These are phyloP conservation scores for Barnettozyma populi DNA, from an alignment of 805 yeast genomes.

Conservation along the genomic window DNA sequence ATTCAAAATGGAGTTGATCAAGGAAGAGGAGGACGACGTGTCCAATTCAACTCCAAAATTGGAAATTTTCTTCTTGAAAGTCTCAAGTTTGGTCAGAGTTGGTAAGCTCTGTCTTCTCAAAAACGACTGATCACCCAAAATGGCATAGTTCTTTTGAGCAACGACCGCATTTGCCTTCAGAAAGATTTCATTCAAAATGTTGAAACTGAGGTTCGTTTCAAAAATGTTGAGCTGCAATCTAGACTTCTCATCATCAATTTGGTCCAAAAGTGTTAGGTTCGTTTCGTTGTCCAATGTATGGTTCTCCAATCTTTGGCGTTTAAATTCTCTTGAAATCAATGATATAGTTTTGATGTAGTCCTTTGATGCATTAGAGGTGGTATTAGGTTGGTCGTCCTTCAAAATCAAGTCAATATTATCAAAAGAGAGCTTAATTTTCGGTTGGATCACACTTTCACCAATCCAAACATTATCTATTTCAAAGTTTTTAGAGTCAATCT, in stretches of 20 bases:
- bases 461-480: constrained; percentile 74
- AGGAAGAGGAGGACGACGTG: constrained; percentile 62
- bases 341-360: constrained; percentile 62
- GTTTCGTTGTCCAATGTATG: constrained; percentile 39
- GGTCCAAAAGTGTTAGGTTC: constrained; percentile 63
- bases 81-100: constrained; percentile 70
- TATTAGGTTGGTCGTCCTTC: constrained; percentile 15
- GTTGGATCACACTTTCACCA: constrained; percentile 63
- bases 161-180: constrained; percentile 79
- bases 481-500: constrained; percentile 64
- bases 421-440: constrained; percentile 53
- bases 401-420: constrained; percentile 52
- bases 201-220: constrained; percentile 49
- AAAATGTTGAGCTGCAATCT: constrained; percentile 68
- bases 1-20: constrained; percentile 63
- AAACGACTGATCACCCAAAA: constrained; percentile 74
- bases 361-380: constrained; percentile 48
- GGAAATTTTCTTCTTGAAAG: constrained; percentile 66
- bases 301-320: constrained; percentile 59
- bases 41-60: constrained; percentile 66
- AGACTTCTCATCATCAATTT: constrained; percentile 80
- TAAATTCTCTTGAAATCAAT: constrained; percentile 61
- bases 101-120: constrained; percentile 88
- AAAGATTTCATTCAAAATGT: constrained; percentile 67
- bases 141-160: constrained; percentile 73